These are phyloP conservation scores for Kodamaea ohmeri DNA, from an alignment of 1,139 yeast genomes.

Conservation along the genomic window DNA sequence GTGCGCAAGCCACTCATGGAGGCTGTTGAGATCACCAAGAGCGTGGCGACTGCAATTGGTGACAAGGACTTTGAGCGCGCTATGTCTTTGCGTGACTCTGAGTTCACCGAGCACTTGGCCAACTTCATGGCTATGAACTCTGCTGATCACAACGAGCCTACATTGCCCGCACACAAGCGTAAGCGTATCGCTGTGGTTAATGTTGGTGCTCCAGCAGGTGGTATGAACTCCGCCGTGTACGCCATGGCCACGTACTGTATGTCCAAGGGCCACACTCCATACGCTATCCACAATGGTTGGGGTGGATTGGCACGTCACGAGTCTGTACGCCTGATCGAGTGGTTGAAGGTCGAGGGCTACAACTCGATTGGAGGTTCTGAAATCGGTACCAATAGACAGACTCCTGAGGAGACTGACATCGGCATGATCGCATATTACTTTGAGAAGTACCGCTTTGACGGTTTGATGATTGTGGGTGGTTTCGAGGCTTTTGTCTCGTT, in stretches of 20 bases:
- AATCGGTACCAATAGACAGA: constrained; percentile 86
- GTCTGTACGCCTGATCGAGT: constrained; percentile 64
- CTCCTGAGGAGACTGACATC: constrained; percentile 71
- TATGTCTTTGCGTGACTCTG: constrained; percentile 81
- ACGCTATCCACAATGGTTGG: constrained; percentile 89
- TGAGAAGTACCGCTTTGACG: constrained; percentile 81
- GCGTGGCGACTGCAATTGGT: constrained; percentile 83
- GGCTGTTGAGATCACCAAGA: constrained; percentile 80
- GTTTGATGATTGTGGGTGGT: constrained; percentile 89
- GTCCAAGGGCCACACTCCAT: constrained; percentile 84
- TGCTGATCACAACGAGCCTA: constrained; percentile 62
- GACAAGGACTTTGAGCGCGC: constrained; percentile 80
- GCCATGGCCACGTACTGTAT: constrained; percentile 90
- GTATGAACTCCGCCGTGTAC: constrained; percentile 88
- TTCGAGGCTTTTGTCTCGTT: constrained; percentile 89
- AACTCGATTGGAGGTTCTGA: constrained; percentile 91
- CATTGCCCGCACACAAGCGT: constrained; percentile 54
- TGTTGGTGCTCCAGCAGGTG: constrained; percentile 97
- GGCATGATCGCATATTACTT: constrained; percentile 90
- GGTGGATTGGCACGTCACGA: constrained; percentile 85
- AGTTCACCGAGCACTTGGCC: constrained; percentile 73
- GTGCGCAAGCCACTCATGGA: constrained; percentile 82
- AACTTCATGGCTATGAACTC: constrained; percentile 67
- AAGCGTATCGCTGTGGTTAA: constrained; percentile 78
- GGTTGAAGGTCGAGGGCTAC: constrained; percentile 92